A percentile compares a stretch with the other conserved stretches of the same genome.
Evolutionary conservation across 805 yeast genomes (phyloP).

Genomic region (Pichia nanzhaoensis): DNA sequence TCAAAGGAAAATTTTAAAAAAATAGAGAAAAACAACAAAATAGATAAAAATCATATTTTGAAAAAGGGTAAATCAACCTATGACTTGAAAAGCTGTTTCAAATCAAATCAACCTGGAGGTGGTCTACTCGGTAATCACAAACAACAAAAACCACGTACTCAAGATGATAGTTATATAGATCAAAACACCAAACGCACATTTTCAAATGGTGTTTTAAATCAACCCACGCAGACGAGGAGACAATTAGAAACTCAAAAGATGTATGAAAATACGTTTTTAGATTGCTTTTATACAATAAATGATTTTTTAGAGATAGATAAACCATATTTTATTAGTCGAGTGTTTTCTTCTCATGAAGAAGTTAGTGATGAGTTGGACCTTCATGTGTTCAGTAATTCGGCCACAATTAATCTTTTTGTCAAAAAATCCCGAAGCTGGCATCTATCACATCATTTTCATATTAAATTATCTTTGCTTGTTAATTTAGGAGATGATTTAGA

Average conservation of each 20-base stretch:
- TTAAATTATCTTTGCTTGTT: constrained; percentile 27
- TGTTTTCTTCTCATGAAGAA: constrained; percentile 22
- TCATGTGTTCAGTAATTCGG: constrained; percentile 16
- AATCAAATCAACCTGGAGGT: neutral
- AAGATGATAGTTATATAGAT: neutral
- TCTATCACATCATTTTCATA: constrained; percentile 19
- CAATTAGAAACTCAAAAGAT: constrained; percentile 27
- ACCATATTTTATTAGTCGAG: constrained; percentile 33
- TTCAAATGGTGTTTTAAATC: neutral
- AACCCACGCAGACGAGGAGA: constrained; percentile 14
- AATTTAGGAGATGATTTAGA: constrained; percentile 29
- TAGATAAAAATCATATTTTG: no score
- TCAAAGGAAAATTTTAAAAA: no score
- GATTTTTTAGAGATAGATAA: constrained; percentile 19
- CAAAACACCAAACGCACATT: neutral
- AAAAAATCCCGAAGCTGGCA: constrained; percentile 20
- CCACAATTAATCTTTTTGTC: constrained; percentile 22
- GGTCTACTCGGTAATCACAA: neutral
- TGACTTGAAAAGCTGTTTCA: neutral
- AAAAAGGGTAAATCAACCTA: constrained; percentile 3
- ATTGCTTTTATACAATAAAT: constrained; percentile 33
- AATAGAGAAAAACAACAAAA: no score
- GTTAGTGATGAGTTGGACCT: constrained; percentile 23
- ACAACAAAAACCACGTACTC: neutral
- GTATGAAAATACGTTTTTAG: constrained; percentile 25